phyloP scores from a whole-genome alignment of 192 early-diverging fungal genomes.

The Hyaloraphidium curvatum region DNA sequence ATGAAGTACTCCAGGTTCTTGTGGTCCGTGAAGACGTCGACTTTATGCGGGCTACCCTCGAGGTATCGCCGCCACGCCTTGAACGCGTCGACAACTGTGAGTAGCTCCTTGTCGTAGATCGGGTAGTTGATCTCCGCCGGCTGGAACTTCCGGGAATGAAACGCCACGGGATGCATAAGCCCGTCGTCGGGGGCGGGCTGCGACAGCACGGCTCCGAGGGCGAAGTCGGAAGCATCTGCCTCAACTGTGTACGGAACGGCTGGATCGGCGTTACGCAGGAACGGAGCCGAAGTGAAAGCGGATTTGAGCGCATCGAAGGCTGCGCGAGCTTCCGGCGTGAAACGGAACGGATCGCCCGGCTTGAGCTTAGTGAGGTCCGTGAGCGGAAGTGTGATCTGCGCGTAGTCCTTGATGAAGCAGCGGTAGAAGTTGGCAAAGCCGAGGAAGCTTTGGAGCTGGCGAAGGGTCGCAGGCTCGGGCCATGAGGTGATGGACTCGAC shows the following conservation, averaged over 20 bases:
- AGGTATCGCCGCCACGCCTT: constrained; percentile 17
- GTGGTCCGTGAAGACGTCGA: constrained; percentile 21
- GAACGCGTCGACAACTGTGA: constrained; percentile 20
- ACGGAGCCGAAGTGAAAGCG: constrained; percentile 10
- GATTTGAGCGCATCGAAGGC: constrained; percentile 14
- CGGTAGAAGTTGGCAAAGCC: constrained; percentile 18
- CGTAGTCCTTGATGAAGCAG: constrained; percentile 7
- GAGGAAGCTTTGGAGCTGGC: constrained; percentile 4
- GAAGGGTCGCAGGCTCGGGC: constrained; percentile 4
- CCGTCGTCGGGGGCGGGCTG: too few species aligned
- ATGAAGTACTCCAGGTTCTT: constrained; percentile 20
- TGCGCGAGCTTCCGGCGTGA: not conserved
- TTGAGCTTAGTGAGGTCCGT: constrained; percentile 5
- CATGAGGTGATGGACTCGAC: constrained; percentile 9
- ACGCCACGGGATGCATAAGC: constrained; percentile 20
- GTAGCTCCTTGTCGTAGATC: constrained; percentile 18
- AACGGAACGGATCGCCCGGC: not conserved
- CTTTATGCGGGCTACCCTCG: constrained; percentile 2
- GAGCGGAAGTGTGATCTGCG: constrained; percentile 7
- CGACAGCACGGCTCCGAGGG: constrained; percentile 12
- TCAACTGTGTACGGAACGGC: constrained; percentile 9
- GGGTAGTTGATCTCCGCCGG: constrained; percentile 14
- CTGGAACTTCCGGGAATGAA: constrained; percentile 6
- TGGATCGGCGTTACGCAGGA: constrained; percentile 12
- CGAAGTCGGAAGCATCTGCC: constrained; percentile 17